Percentiles rank a stretch among this genome's conserved stretches.
phyloP scores from a whole-genome alignment of 768 basidiomycete genomes.

The Pisolithus orientalis region DNA sequence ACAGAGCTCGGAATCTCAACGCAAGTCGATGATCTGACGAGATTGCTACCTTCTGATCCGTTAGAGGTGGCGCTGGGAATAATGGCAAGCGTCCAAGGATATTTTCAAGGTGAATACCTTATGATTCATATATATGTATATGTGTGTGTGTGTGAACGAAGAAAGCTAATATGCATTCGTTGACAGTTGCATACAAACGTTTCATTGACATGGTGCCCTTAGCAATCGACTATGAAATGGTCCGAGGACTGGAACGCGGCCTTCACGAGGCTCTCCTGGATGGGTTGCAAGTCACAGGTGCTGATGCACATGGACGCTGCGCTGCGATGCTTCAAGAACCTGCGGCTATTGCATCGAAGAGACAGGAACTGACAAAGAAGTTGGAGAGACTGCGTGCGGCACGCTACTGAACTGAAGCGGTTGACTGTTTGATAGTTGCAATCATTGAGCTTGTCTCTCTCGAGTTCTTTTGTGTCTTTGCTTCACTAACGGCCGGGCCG shows the following conservation, averaged over 20 bases:
- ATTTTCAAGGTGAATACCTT: conserved; percentile 59
- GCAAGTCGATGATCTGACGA: conserved; percentile 38
- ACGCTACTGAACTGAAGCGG: conserved; percentile 30
- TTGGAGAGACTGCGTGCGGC: conserved; percentile 44
- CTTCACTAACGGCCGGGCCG: not conserved
- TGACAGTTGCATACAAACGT: conserved; percentile 42
- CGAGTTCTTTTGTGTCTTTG: no score
- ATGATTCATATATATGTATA: not conserved
- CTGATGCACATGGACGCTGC: conserved; percentile 42
- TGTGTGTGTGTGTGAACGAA: not conserved
- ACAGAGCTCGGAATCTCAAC: conserved; percentile 23
- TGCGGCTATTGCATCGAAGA: conserved; percentile 33
- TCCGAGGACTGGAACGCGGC: conserved; percentile 41
- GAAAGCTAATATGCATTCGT: not conserved
- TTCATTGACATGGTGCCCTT: conserved; percentile 38
- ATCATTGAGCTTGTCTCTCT: not conserved
- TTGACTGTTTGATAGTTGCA: conserved; percentile 4
- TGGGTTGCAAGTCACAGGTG: conserved; percentile 47
- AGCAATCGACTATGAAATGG: conserved; percentile 34
- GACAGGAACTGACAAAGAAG: conserved; percentile 47
- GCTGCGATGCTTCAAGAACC: conserved; percentile 47
- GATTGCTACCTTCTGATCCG: conserved; percentile 43
- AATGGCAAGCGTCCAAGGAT: conserved; percentile 68
- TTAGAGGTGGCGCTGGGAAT: conserved; percentile 53
- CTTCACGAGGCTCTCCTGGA: conserved; percentile 40